Evolutionary conservation across 176 grass and related monocot species (phyloP).

Genomic region (Ampelocalamus luodianensis): DNA sequence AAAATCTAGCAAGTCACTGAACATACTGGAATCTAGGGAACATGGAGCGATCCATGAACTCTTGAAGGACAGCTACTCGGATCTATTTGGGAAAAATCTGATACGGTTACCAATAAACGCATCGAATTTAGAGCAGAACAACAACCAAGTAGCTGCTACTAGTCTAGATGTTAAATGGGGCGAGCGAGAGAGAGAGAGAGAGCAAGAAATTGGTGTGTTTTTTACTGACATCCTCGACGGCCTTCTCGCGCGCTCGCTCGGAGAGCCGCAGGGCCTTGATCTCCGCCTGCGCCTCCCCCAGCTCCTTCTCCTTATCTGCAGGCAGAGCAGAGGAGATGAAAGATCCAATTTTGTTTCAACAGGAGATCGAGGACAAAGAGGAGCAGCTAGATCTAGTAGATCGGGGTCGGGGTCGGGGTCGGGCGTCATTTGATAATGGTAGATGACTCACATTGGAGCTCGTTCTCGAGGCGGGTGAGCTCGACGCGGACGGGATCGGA

Average conservation of each 20-base stretch:
- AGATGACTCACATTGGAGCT: conserved; percentile 51
- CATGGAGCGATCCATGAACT: neutral
- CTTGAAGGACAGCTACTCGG: neutral
- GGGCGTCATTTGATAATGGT: neutral
- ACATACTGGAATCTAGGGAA: neutral
- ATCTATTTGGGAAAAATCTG: conserved; percentile 13
- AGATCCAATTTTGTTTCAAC: conserved; percentile 17
- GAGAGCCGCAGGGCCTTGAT: conserved; percentile 84
- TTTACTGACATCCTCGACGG: conserved; percentile 87
- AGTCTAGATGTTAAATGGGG: neutral
- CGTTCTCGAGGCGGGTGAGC: conserved; percentile 95
- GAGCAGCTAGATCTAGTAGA: conserved; percentile 8
- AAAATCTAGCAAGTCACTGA: conserved; percentile 2
- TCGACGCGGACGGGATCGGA: conserved; percentile 94
- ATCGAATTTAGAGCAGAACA: neutral
- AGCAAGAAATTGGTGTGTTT: neutral
- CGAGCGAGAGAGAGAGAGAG: neutral
- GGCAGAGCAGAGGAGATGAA: neutral
- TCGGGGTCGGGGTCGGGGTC: neutral
- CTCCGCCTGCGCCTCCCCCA: conserved; percentile 84
- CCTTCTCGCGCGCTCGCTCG: conserved; percentile 96
- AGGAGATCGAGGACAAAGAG: neutral
- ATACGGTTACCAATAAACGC: neutral
- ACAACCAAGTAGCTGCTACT: neutral
- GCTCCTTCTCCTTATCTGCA: conserved; percentile 93